phyloP scores from a whole-genome alignment of 306 rosid species.

The Heteromeles arbutifolia region DNA sequence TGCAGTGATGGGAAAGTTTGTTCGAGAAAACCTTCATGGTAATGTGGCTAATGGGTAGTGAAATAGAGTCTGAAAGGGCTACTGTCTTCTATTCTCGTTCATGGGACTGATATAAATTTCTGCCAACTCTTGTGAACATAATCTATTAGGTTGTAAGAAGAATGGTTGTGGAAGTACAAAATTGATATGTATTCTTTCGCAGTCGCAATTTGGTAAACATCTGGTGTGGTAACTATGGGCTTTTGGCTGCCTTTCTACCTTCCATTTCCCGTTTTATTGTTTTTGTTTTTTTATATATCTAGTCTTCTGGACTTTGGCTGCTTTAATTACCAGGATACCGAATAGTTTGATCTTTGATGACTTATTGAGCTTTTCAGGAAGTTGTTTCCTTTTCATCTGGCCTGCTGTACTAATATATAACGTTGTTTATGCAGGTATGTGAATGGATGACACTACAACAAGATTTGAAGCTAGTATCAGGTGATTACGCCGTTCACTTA shows the following conservation, averaged over 20 bases:
- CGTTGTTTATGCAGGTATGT: conserved; percentile 47
- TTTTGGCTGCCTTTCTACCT: not conserved
- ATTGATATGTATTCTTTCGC: not conserved
- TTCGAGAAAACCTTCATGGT: not conserved
- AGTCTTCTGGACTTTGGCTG: not conserved
- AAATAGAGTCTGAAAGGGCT: not conserved
- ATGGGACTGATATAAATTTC: not conserved
- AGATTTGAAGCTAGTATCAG: conserved; percentile 56
- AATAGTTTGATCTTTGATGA: not conserved
- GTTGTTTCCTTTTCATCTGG: conserved; percentile 7
- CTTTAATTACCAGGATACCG: not conserved
- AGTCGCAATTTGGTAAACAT: not conserved
- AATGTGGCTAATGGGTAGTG: not conserved
- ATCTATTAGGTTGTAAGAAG: not conserved
- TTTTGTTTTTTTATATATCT: not conserved
- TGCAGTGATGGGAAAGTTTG: not conserved
- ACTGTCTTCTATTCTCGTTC: not conserved
- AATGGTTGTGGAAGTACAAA: not conserved
- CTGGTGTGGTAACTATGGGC: not conserved
- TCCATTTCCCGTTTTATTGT: not conserved
- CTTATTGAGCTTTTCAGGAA: not conserved
- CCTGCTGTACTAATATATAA: conserved; percentile 6
- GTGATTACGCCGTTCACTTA: conserved; percentile 86
- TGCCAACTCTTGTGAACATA: not conserved
- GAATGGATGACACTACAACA: conserved; percentile 86